These are phyloP conservation scores for Dryadomyces quercus-mongolicae DNA, from an alignment of 2,329 filamentous ascomycete genomes.

Conservation along the genomic window DNA sequence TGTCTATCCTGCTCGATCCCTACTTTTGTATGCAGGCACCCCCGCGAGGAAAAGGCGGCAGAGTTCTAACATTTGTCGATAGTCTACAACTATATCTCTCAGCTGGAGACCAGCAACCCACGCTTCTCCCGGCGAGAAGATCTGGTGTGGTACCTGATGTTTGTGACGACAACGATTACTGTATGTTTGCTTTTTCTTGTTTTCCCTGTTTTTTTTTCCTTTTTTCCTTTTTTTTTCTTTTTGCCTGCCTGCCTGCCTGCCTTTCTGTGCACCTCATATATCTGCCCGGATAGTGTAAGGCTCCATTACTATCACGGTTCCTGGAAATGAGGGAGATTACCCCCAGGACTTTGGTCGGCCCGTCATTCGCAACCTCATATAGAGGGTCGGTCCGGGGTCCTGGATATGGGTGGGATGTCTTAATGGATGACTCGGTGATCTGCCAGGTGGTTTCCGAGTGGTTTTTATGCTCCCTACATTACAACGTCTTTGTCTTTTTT, in stretches of 20 bases:
- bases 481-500: background rate
- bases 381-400: conserved; percentile 49
- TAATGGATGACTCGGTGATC: conserved; percentile 53
- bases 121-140: conserved; percentile 68
- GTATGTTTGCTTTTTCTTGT: conserved; percentile 45
- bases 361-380: conserved; percentile 49
- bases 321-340: conserved; percentile 74
- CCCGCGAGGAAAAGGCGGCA: background rate
- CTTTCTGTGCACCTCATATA: conserved; percentile 41
- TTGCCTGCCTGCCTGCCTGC: background rate
- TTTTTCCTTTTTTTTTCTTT: background rate
- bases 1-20: conserved; percentile 56
- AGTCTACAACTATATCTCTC: conserved; percentile 67
- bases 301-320: conserved; percentile 68
- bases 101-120: conserved; percentile 58
- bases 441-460: conserved; percentile 44
- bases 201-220: background rate
- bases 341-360: conserved; percentile 48
- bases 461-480: conserved; percentile 54
- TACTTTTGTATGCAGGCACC: conserved; percentile 48
- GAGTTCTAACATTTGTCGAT: background rate
- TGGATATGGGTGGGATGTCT: conserved; percentile 64
- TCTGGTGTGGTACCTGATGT: conserved; percentile 68
- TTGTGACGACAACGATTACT: conserved; percentile 58
- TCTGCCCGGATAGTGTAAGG: conserved; percentile 64